phyloP scores from a whole-genome alignment of 495 filamentous ascomycete species.

The Aspergillus leporis region DNA sequence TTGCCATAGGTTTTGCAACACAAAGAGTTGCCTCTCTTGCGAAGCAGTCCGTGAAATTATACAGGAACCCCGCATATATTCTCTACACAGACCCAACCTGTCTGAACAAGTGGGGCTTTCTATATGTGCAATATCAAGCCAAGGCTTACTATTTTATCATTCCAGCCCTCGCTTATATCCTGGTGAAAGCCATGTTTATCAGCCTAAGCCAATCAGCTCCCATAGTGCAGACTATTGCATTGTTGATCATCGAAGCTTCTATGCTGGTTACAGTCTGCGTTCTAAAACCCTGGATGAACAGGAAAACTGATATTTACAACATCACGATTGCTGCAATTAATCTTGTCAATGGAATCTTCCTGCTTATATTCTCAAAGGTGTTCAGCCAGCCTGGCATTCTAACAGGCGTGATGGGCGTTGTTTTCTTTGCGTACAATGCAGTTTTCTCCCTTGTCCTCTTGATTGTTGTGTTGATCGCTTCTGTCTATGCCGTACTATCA shows the following conservation, averaged over 20 bases:
- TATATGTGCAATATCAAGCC: slow-evolving; percentile 95
- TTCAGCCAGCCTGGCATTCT: slow-evolving; percentile 83
- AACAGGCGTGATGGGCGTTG: slow-evolving; percentile 86
- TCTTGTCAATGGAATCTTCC: slow-evolving; percentile 84
- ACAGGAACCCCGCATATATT: slow-evolving; percentile 94
- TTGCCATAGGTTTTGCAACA: slow-evolving; percentile 79
- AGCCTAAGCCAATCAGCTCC: slow-evolving; percentile 72
- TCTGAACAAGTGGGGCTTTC: slow-evolving; percentile 96
- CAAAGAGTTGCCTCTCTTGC: slow-evolving; percentile 85
- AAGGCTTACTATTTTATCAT: slow-evolving; percentile 95
- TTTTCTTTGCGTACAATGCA: slow-evolving; percentile 91
- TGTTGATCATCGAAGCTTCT: slow-evolving; percentile 80
- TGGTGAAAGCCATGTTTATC: slow-evolving; percentile 88
- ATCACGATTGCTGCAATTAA: slow-evolving; percentile 88
- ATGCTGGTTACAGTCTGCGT: slow-evolving; percentile 77
- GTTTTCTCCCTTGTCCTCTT: slow-evolving; percentile 82
- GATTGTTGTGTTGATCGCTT: slow-evolving; percentile 81
- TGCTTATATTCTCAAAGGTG: slow-evolving; percentile 75
- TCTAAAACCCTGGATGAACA: slow-evolving; percentile 96
- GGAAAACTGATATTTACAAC: slow-evolving; percentile 95
- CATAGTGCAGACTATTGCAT: slow-evolving; percentile 75
- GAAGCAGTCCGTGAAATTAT: slow-evolving; percentile 79
- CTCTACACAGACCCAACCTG: slow-evolving; percentile 88
- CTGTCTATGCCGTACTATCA: slow-evolving; percentile 74
- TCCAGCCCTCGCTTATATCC: slow-evolving; percentile 73